Evolutionary conservation across 2,329 filamentous ascomycete genomes (phyloP), one percentile per base, ranked within the genome.

Genomic region (Dactylellina haptotyla): DNA sequence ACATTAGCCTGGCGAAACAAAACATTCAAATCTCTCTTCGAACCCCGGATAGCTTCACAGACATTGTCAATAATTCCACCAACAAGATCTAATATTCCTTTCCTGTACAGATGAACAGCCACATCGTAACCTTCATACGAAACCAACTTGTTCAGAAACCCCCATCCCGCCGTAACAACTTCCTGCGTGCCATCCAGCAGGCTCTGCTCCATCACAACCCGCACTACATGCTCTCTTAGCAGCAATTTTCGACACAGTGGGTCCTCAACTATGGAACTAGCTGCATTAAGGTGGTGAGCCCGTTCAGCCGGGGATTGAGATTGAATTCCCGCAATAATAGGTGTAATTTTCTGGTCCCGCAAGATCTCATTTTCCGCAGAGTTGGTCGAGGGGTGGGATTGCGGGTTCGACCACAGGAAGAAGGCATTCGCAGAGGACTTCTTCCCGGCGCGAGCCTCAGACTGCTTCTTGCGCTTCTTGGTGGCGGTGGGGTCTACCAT

Each of bases 121-220:
- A 90, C 90, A 77, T 89, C 88, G 10, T 85, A 82, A 76, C 89
- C 88, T 79, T 90, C 88, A 77, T 89, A 85, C 75, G 86, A 82
- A 1, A 85, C 86, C 59, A 90, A 82, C 43, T 87, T 84, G 75
- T 85, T 84, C 58, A 90, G 81, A 75, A 90, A 88, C 10, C 86
- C 85, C 88, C 88, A 90, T n/a, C 87, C 88, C 18, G 87, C 86
- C 45, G 87, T 86, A 51, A 86, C 84, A 76, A 87, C 87, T 80
- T 90, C 87, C 58, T 89, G 82, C 66, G 84, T 86, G 37, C 84
- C 81, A 78, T 90, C 88, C 23, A 87, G 87, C 64, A 90, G 80
- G 28, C 87, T 89, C 81, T 89, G 86, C 30, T 84, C 87, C 71
- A 90, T 83, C 45, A 90, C 79, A 58, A 86, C 85, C 76, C 84